Evolutionary conservation across 176 grass and related monocot species (phyloP).

Genomic region (Carex cristatella): DNA sequence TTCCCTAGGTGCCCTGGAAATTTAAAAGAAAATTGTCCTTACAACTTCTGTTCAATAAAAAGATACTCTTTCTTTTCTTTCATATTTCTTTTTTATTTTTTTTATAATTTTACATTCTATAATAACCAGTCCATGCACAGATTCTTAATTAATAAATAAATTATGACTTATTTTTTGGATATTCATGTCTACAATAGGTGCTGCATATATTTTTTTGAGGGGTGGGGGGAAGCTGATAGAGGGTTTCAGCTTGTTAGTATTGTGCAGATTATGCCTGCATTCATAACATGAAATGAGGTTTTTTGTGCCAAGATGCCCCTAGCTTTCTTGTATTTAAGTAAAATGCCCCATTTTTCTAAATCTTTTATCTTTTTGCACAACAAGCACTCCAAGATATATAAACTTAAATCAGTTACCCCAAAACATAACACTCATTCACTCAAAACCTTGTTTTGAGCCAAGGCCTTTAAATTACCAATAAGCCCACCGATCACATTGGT

Average conservation of each 20-base stretch:
- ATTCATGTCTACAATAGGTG: slow-evolving; percentile 8
- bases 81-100: background rate
- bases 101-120: background rate
- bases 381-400: background rate
- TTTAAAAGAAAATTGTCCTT: slow-evolving; percentile 11
- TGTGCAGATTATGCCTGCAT: background rate
- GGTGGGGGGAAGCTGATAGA: background rate
- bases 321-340: background rate
- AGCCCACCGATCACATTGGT: background rate
- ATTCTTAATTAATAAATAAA: slow-evolving; percentile 27
- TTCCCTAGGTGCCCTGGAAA: background rate
- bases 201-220: background rate
- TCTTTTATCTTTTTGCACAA: background rate
- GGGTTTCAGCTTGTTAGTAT: too few species aligned
- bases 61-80: background rate
- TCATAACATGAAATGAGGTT: background rate
- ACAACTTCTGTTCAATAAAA: background rate
- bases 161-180: background rate
- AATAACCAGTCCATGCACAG: background rate
- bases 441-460: background rate
- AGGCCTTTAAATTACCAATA: background rate
- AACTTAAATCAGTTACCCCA: background rate
- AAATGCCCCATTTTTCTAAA: background rate
- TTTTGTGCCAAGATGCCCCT: background rate
- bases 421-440: background rate